Conservation (phyloP, 768 basidiomycete species). For the Leucocoprinus sp. region DNA sequence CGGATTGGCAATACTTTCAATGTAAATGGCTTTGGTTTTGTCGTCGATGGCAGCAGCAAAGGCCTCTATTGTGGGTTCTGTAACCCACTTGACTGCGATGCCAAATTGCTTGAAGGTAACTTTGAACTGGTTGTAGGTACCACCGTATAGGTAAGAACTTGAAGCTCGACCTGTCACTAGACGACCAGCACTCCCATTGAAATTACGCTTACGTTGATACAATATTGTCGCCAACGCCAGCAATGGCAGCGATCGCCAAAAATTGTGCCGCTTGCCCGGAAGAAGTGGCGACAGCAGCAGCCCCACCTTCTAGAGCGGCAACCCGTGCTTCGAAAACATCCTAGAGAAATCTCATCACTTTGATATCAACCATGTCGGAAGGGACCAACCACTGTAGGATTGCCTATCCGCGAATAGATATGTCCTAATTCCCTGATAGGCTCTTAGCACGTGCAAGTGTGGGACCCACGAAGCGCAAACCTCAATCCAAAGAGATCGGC, state of each 20-base stretch:
- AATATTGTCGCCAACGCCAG: slow-evolving; percentile 67
- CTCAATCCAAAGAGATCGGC: slow-evolving; percentile 64
- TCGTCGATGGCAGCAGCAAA: slow-evolving; percentile 67
- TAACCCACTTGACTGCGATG: slow-evolving; percentile 58
- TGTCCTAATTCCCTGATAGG: slow-evolving; percentile 40
- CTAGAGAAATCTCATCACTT: slow-evolving; percentile 23
- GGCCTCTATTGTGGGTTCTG: slow-evolving; percentile 41
- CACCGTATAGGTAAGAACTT: slow-evolving; percentile 61
- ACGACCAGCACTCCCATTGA: neutral
- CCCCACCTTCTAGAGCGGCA: slow-evolving; percentile 73
- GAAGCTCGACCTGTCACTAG: slow-evolving; percentile 8
- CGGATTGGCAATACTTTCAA: slow-evolving; percentile 78
- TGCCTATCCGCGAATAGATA: slow-evolving; percentile 62
- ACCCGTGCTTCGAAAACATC: slow-evolving; percentile 76
- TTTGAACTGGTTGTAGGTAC: slow-evolving; percentile 72
- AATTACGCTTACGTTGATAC: slow-evolving; percentile 48
- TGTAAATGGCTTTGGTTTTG: slow-evolving; percentile 67
- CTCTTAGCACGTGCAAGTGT: neutral
- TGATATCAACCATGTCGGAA: neutral
- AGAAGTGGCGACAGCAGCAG: slow-evolving; percentile 63
- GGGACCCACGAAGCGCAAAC: slow-evolving; percentile 18
- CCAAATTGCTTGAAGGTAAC: slow-evolving; percentile 64
- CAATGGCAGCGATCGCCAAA: slow-evolving; percentile 54
- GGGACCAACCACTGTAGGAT: slow-evolving; percentile 51
- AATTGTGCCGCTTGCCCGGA: slow-evolving; percentile 78